These are phyloP conservation scores for Diutina sp. DNA, from an alignment of 1,139 yeast genomes.

Conservation along the genomic window DNA sequence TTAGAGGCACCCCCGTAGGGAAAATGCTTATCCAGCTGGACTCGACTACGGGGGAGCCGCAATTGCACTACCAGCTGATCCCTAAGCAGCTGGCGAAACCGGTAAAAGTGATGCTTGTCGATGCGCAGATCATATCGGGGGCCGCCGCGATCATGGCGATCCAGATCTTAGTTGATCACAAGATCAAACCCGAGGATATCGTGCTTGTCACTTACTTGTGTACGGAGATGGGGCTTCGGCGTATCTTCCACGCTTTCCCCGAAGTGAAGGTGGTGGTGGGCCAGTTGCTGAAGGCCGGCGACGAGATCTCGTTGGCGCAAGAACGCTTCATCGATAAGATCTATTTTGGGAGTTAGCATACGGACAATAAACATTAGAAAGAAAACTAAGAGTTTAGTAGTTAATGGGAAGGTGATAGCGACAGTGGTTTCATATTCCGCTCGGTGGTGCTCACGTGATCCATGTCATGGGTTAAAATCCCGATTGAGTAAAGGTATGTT, in stretches of 20 bases:
- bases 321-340: slow-evolving; percentile 62
- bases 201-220: slow-evolving; percentile 61
- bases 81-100: slow-evolving; percentile 20
- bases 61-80: slow-evolving; percentile 63
- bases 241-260: slow-evolving; percentile 66
- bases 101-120: slow-evolving; percentile 38
- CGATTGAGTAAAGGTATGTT: too few species aligned
- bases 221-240: slow-evolving; percentile 70
- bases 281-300: slow-evolving; percentile 34
- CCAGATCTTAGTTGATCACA: slow-evolving; percentile 76
- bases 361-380: too few species aligned
- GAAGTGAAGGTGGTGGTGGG: slow-evolving; percentile 60
- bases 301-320: slow-evolving; percentile 44
- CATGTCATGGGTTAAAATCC: too few species aligned
- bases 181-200: slow-evolving; percentile 49
- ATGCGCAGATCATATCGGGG: slow-evolving; percentile 83
- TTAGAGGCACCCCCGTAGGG: slow-evolving; percentile 72
- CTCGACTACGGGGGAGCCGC: slow-evolving; percentile 85
- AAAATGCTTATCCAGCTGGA: slow-evolving; percentile 82
- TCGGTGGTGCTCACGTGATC: too few species aligned
- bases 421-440: too few species aligned
- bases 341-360: slow-evolving; percentile 49
- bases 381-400: too few species aligned
- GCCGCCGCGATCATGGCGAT: slow-evolving; percentile 94
- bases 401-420: too few species aligned